A percentile compares a stretch with the other conserved stretches of the same genome.
Evolutionary conservation across 2,329 filamentous ascomycete genomes (phyloP).

Genomic region (Knufia fluminis): DNA sequence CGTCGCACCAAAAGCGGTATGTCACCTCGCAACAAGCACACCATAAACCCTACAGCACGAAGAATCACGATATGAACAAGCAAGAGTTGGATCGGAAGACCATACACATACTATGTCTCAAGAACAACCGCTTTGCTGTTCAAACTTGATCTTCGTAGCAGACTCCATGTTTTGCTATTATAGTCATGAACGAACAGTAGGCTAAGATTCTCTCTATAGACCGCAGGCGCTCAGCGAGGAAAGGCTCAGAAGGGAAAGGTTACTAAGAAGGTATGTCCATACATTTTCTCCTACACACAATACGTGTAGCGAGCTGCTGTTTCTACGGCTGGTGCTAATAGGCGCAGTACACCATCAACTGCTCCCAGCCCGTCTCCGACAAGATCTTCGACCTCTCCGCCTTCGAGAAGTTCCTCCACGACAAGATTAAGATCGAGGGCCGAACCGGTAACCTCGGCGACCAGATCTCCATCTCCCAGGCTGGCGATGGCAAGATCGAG

Average conservation of each 20-base stretch:
- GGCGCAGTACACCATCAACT: conserved; percentile 92
- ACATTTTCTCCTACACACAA: not conserved
- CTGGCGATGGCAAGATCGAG: conserved; percentile 95
- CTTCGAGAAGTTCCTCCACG: conserved; percentile 99
- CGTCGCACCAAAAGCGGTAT: conserved; percentile 8
- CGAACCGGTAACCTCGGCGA: conserved; percentile 97
- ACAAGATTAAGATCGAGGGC: conserved; percentile 99
- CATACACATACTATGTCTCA: conserved; percentile 56
- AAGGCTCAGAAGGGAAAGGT: conserved; percentile 33
- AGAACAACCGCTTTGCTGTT: conserved; percentile 97
- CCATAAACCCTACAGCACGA: not conserved
- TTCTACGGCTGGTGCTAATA: conserved; percentile 1
- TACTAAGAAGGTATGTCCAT: conserved; percentile 38
- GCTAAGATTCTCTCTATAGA: conserved; percentile 60
- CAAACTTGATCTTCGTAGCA: conserved; percentile 26
- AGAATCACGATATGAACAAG: not conserved
- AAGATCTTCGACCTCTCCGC: conserved; percentile 99
- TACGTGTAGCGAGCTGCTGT: not conserved
- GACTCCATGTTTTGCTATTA: conserved; percentile 10
- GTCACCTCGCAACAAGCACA: not conserved
- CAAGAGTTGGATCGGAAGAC: not conserved
- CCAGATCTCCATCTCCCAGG: conserved; percentile 77
- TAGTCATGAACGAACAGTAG: conserved; percentile 57
- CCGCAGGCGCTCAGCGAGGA: conserved; percentile 37
- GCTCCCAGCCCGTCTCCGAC: conserved; percentile 93